Conservation (phyloP, 106 monocot species). For the Platanthera guangdongensis region DNA sequence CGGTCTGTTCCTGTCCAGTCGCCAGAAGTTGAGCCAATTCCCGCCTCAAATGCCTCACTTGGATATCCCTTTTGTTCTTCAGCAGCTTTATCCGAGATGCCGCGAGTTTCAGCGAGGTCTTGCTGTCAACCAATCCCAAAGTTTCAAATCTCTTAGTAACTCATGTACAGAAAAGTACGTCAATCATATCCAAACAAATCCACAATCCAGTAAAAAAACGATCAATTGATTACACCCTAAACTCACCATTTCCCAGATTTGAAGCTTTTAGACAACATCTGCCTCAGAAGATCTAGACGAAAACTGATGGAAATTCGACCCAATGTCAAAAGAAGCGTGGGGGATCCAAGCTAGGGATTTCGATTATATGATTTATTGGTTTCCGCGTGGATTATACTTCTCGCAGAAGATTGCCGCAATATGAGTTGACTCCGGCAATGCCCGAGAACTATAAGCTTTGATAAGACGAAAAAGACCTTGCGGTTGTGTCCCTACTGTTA, state of each 20-base stretch:
- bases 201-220: neutral
- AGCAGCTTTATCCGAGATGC: slow-evolving; percentile 63
- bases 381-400: neutral
- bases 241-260: slow-evolving; percentile 62
- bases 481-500: no score
- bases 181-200: neutral
- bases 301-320: neutral
- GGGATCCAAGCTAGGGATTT: neutral
- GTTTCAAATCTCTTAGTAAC: neutral
- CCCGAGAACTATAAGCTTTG: neutral
- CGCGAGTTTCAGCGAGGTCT: slow-evolving; percentile 76
- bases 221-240: neutral
- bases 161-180: neutral
- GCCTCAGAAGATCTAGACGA: slow-evolving; percentile 10
- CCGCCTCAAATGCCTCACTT: slow-evolving; percentile 53
- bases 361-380: neutral
- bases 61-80: slow-evolving; percentile 65
- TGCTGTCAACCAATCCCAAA: slow-evolving; percentile 40
- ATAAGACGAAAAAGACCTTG: no score
- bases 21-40: slow-evolving; percentile 78
- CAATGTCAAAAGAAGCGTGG: neutral
- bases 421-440: neutral
- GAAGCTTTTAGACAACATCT: slow-evolving; percentile 53
- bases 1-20: slow-evolving; percentile 68
- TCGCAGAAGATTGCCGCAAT: neutral